phyloP scores from a whole-genome alignment of 345 rosid species.

The Dovyalis caffra region DNA sequence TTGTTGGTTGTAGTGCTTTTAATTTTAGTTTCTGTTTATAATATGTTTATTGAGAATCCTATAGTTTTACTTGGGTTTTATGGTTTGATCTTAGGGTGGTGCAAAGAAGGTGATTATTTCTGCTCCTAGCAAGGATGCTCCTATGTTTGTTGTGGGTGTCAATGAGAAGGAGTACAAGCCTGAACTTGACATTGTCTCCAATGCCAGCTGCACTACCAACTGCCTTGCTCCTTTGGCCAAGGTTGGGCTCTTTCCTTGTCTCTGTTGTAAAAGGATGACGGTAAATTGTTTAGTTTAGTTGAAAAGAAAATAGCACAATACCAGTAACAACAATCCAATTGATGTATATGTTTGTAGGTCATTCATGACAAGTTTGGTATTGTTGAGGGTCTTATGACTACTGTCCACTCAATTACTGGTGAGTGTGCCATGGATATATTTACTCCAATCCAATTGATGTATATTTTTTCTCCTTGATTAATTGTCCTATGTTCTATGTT shows the following conservation, averaged over 20 bases:
- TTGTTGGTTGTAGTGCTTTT: not conserved
- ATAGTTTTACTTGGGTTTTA: not conserved
- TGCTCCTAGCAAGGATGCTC: conserved; percentile 68
- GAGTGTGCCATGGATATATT: not conserved
- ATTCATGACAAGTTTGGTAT: conserved; percentile 63
- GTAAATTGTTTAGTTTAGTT: not conserved
- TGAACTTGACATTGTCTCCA: conserved; percentile 52
- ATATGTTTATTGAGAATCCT: not conserved
- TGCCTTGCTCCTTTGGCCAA: conserved; percentile 76
- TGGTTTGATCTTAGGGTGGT: conserved; percentile 42
- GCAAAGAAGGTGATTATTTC: conserved; percentile 67
- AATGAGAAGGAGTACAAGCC: conserved; percentile 56
- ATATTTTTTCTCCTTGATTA: not conserved
- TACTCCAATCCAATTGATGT: not conserved
- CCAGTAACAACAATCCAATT: no score
- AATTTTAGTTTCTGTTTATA: not conserved
- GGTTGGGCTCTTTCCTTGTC: conserved; percentile 26
- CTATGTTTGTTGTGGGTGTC: conserved; percentile 76
- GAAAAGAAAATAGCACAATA: no score
- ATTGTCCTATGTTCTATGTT: not conserved
- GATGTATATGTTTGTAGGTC: conserved; percentile 34
- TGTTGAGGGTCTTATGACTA: conserved; percentile 78
- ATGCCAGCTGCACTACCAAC: conserved; percentile 82
- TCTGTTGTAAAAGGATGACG: no score
- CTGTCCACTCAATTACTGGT: conserved; percentile 71